Conservation (phyloP, 1,284 basidiomycete species). For the Boletus semigastroideus region DNA sequence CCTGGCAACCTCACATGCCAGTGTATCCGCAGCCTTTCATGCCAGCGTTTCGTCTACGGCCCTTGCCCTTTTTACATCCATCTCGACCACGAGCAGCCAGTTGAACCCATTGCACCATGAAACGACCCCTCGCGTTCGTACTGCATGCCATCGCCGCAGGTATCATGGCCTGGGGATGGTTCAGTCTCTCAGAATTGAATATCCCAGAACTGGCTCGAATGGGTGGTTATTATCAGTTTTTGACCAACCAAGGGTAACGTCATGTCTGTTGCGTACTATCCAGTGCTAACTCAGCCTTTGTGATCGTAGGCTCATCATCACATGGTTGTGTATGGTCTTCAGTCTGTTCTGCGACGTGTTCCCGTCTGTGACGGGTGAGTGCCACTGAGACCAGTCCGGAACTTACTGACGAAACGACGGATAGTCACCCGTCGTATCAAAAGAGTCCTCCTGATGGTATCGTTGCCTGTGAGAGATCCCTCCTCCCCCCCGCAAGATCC, state of each 20-base stretch:
- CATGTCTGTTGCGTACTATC: conserved; percentile 9
- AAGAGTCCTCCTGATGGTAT: conserved; percentile 26
- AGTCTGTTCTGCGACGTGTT: conserved; percentile 29
- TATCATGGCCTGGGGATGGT: conserved; percentile 51
- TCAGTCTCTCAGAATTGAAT: neutral
- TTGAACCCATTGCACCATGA: conserved; percentile 8
- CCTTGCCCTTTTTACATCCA: neutral
- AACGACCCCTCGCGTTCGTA: conserved; percentile 12
- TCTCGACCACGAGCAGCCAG: neutral
- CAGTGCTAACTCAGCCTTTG: neutral
- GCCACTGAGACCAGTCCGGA: neutral
- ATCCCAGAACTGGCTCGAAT: conserved; percentile 36
- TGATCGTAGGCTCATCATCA: conserved; percentile 19
- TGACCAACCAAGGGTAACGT: conserved; percentile 76
- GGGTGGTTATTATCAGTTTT: conserved; percentile 67
- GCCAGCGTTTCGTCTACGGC: neutral
- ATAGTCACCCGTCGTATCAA: conserved; percentile 21
- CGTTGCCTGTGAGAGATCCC: conserved; percentile 25
- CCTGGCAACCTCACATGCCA: neutral
- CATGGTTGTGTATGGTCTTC: conserved; percentile 30
- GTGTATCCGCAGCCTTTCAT: neutral
- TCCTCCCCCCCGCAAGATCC: neutral
- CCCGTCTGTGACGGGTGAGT: conserved; percentile 22
- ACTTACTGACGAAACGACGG: neutral
- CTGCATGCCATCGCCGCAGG: conserved; percentile 43